A percentile compares a stretch with the other conserved stretches of the same genome.
Evolutionary conservation across 2,329 filamentous ascomycete genomes (phyloP).

Genomic region (Rutstroemia sp.): DNA sequence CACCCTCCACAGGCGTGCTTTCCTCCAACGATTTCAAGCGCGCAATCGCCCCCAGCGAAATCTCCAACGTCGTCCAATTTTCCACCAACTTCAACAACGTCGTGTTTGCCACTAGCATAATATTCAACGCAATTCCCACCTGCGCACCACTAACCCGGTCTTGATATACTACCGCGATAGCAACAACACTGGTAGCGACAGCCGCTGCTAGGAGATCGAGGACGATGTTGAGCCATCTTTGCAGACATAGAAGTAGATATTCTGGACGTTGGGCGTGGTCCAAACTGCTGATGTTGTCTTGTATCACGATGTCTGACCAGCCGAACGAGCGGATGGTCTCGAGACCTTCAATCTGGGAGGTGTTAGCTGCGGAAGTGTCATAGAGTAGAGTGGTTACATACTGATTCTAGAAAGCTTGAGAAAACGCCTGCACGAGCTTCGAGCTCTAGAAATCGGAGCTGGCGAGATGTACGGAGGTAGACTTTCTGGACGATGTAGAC

Average conservation of each 20-base stretch:
- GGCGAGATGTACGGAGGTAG: constrained; percentile 53
- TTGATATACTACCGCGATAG: constrained; percentile 13
- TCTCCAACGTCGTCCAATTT: constrained; percentile 51
- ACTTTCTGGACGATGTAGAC: constrained; percentile 47
- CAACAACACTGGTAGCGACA: constrained; percentile 14
- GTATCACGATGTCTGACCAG: constrained; percentile 39
- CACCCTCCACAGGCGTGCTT: constrained; percentile 33
- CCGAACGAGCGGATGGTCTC: constrained; percentile 49
- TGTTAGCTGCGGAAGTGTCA: neutral
- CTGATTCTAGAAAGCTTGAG: constrained; percentile 35
- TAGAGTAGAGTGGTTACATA: neutral
- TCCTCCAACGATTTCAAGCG: constrained; percentile 45
- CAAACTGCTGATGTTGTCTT: constrained; percentile 39
- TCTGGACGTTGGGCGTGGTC: constrained; percentile 48
- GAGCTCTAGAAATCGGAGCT: constrained; percentile 52
- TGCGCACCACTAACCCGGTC: constrained; percentile 15
- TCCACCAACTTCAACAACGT: constrained; percentile 26
- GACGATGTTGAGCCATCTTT: constrained; percentile 47
- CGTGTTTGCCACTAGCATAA: constrained; percentile 18
- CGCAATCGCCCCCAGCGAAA: constrained; percentile 48
- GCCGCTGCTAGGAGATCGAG: constrained; percentile 27
- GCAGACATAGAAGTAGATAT: constrained; percentile 48
- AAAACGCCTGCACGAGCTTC: constrained; percentile 50
- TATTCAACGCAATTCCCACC: constrained; percentile 22
- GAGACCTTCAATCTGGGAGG: constrained; percentile 37